These are phyloP conservation scores for Russula griseocarnosa DNA, from an alignment of 768 basidiomycete species.

Conservation along the genomic window DNA sequence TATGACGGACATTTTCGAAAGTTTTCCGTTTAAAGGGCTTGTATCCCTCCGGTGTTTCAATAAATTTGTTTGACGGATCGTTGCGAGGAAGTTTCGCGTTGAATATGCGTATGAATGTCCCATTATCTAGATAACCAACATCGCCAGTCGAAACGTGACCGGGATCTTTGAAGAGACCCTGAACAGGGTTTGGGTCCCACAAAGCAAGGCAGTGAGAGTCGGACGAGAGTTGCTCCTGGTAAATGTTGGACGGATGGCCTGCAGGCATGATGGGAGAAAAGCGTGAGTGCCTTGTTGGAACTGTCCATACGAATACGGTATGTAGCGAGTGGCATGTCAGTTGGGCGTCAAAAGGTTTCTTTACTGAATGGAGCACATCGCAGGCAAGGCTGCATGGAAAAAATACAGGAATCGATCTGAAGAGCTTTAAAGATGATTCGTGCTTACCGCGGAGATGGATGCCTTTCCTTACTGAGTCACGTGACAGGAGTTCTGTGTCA, in stretches of 20 bases:
- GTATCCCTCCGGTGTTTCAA: neutral
- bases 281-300: no score
- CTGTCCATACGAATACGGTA: no score
- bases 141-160: constrained; percentile 25
- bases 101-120: constrained; percentile 26
- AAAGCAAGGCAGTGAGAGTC: constrained; percentile 17
- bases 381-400: no score
- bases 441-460: no score
- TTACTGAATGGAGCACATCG: no score
- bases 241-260: constrained; percentile 13
- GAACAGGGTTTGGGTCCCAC: constrained; percentile 27
- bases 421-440: no score
- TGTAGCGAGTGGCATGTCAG: no score
- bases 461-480: no score
- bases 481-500: no score
- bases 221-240: constrained; percentile 18
- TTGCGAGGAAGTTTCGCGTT: constrained; percentile 12
- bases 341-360: no score
- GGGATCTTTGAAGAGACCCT: constrained; percentile 6
- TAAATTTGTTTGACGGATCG: neutral
- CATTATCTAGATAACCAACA: constrained; percentile 26
- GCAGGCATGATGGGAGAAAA: neutral
- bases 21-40: neutral
- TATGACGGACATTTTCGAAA: neutral
- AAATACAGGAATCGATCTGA: no score